Evolutionary conservation across 176 grass and related monocot species (phyloP).

Genomic region (Oryza glumipatula): DNA sequence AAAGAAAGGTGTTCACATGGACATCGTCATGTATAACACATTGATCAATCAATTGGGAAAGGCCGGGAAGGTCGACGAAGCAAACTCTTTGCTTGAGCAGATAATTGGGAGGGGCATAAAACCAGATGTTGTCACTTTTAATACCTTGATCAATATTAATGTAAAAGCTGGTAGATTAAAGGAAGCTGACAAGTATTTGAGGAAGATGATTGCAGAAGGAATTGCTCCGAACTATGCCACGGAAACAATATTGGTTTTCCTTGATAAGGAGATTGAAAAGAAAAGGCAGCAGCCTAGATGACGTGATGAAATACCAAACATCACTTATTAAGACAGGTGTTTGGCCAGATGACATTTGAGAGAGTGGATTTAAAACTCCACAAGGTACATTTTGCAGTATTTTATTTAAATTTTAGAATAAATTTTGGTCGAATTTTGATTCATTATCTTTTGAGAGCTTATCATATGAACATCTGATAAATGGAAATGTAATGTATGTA

Average conservation of each 20-base stretch:
- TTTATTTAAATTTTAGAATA: background rate
- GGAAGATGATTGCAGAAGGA: slow-evolving; percentile 78
- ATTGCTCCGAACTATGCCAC: slow-evolving; percentile 87
- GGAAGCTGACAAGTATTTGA: slow-evolving; percentile 87
- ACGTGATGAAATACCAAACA: slow-evolving; percentile 27
- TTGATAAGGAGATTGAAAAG: slow-evolving; percentile 83
- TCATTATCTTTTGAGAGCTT: background rate
- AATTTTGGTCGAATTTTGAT: background rate
- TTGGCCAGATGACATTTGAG: background rate
- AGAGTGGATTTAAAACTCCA: background rate
- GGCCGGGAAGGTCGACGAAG: slow-evolving; percentile 68
- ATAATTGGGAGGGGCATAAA: slow-evolving; percentile 77
- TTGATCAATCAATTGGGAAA: slow-evolving; percentile 88
- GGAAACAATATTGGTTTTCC: slow-evolving; percentile 85
- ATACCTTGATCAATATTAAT: slow-evolving; percentile 90
- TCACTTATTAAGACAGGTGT: background rate
- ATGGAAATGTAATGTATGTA: slow-evolving; percentile 2
- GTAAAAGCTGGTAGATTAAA: slow-evolving; percentile 83
- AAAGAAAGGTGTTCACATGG: slow-evolving; percentile 80
- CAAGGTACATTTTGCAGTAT: slow-evolving; percentile 35
- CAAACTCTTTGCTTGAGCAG: slow-evolving; percentile 67
- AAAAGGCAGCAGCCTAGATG: slow-evolving; percentile 47
- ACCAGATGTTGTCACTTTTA: slow-evolving; percentile 91
- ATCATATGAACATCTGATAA: background rate
- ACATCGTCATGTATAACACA: slow-evolving; percentile 98